Base-by-base conservation (phyloP, 2,329 filamentous ascomycete species). In the Aspergillus latus region DNA sequence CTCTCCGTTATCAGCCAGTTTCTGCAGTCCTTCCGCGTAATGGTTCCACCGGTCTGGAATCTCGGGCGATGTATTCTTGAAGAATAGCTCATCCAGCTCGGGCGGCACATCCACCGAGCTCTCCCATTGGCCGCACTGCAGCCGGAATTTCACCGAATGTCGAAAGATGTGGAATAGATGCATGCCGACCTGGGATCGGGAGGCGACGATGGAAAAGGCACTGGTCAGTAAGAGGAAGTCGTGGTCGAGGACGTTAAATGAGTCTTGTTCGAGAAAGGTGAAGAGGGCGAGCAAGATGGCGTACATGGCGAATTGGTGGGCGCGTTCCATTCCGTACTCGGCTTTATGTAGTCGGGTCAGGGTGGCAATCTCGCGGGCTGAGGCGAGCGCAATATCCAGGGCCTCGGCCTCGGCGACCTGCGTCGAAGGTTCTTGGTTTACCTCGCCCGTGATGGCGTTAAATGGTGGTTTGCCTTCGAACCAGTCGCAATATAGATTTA, bases 221-320 rank as follows among this genome's bases (percentile, higher is more conserved):
- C 62, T 62, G n/a, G 64, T 62, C 2, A 69, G 56, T 1, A 56
- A 43, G 3, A 68, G 48, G 44, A 68, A 69, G 45, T 69, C 67
- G 4, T 57, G 52, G 37, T 69, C 67, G 2, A 65, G 52, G 5
- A 67, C 61, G 37, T 66, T 61, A 44, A 67, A 67, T 3, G 42
- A 13, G 0, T 49, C 26, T 11, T 63, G 59, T 11, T 64, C 64
- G 2, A 69, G 54, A 3, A 69, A 46, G 4, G 62, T 56, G 16
- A 67, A 69, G 2, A 69, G 59, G 1, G 67, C 66, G 2, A 69
- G 57, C 15, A 65, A 66, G 15, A 68, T 59, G 0, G 66, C 62
- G 36, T 68, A 69, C 52, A 68, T 61, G 29, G 64, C 61, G 49
- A 68, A 69, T 26, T 61, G 57, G 51, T 69, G 67, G 15, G 64